Evolutionary conservation across 2,329 filamentous ascomycete genomes (phyloP).

Genomic region (Fusarium caatingaense): DNA sequence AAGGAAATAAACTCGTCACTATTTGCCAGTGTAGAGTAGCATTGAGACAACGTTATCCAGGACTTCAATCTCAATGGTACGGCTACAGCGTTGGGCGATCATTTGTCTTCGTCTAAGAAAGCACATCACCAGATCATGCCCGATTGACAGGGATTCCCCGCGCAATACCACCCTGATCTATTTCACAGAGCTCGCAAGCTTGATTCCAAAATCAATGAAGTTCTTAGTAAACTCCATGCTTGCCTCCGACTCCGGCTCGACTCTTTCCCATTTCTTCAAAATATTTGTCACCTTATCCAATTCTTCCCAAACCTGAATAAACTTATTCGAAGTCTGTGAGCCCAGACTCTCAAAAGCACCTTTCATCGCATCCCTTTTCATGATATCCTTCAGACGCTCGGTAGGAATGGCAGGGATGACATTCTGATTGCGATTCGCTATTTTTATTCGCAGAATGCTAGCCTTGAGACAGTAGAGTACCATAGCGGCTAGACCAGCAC

Average conservation of each 20-base stretch:
- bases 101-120: too few relatives aligned
- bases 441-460: background rate
- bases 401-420: background rate
- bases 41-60: too few relatives aligned
- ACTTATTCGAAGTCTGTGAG: background rate
- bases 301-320: constrained; percentile 2
- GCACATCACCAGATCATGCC: too few relatives aligned
- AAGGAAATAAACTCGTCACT: too few relatives aligned
- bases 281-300: background rate
- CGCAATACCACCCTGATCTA: too few relatives aligned
- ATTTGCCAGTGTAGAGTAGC: too few relatives aligned
- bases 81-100: too few relatives aligned
- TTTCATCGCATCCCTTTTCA: constrained; percentile 1
- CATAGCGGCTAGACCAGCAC: background rate
- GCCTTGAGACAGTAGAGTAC: constrained; percentile 1
- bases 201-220: background rate
- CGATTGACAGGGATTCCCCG: too few relatives aligned
- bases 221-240: background rate
- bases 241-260: background rate
- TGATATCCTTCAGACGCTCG: background rate
- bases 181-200: background rate
- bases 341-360: background rate
- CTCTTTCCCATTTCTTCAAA: background rate
- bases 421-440: background rate
- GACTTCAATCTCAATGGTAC: too few relatives aligned